phyloP scores from a whole-genome alignment of 148 eudicot genomes.

The Mesembryanthemum crystallinum region DNA sequence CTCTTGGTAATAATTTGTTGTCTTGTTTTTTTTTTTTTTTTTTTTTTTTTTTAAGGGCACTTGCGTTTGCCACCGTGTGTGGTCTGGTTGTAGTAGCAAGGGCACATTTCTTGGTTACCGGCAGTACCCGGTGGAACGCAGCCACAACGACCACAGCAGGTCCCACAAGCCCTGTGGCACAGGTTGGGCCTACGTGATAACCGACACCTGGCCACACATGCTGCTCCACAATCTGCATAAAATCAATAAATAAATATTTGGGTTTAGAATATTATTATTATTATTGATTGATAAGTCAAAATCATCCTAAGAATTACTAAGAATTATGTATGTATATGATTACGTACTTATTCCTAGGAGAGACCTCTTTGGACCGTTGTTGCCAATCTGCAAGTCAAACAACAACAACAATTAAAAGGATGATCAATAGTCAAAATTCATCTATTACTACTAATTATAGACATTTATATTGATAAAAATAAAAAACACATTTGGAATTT shows the following conservation, averaged over 20 bases:
- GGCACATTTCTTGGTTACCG: constrained; percentile 46
- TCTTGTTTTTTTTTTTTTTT: constrained; percentile 17
- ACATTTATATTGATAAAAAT: too few relatives aligned
- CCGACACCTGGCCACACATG: constrained; percentile 35
- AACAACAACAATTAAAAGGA: too few relatives aligned
- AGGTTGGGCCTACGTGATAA: constrained; percentile 42
- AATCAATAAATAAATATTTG: too few relatives aligned
- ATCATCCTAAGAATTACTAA: neutral
- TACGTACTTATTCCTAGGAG: constrained; percentile 34
- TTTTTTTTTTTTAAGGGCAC: constrained; percentile 43
- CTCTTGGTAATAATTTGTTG: neutral
- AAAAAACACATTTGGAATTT: too few relatives aligned
- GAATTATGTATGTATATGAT: too few relatives aligned
- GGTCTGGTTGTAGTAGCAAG: constrained; percentile 49
- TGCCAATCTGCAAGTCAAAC: constrained; percentile 24
- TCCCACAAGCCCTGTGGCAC: constrained; percentile 56
- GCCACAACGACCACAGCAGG: constrained; percentile 48
- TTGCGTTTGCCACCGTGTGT: constrained; percentile 52
- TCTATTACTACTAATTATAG: too few relatives aligned
- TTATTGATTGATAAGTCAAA: neutral
- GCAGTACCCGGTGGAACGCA: constrained; percentile 61
- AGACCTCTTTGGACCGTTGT: constrained; percentile 23
- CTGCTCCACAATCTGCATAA: constrained; percentile 43
- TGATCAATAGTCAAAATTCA: too few relatives aligned
- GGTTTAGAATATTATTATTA: too few relatives aligned